Evolutionary conservation across 2,329 filamentous ascomycete species (phyloP), one percentile per base, ranked within the genome.

Genomic region (Thelonectria olida): DNA sequence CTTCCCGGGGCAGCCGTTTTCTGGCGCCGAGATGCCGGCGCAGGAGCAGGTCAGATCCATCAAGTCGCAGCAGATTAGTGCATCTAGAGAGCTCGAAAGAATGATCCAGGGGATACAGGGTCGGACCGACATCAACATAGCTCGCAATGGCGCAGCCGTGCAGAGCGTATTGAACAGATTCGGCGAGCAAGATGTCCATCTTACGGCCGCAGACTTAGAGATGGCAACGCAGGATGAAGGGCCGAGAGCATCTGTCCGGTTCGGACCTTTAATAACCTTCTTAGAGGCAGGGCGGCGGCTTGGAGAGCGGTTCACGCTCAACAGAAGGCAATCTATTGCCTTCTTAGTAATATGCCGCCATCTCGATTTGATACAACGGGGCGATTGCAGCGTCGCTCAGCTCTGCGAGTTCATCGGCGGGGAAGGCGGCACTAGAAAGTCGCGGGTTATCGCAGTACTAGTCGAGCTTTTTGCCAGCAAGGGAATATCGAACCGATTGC

Each of bases 401-500:
- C 36, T 55, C 22, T 41, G 12, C 36, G n/a, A n/a, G 19, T 64
- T 61, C 45, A 20, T 64, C 25, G 54, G 57, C 10, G 54, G 57
- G 9, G 54, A 64, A 45, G 54, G 48, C 19, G 54, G 62, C 9
- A 61, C 53, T 9, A 53, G 55, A 2, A 63, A 63, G 42, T 63
- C 52, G 10, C 52, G 51, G 7, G 23, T 63, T 17, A 63, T 63
- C 7, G 31, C 52, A 10, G 52, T 52, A 6, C 12, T 63, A 5
- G 41, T 28, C n/a, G n/a, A n/a, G n/a, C n/a, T n/a, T n/a, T n/a
- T n/a, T n/a, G n/a, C n/a, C n/a, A n/a, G n/a, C n/a, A n/a, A n/a
- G n/a, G n/a, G n/a, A n/a, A n/a, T n/a, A n/a, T n/a, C n/a, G n/a
- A n/a, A n/a, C n/a, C n/a, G n/a, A n/a, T n/a, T n/a, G n/a, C n/a